Percentiles rank a stretch among this genome's conserved stretches.
These are phyloP conservation scores for Xerocomus nothofagi DNA, from an alignment of 1,284 basidiomycete genomes.

Conservation along the genomic window DNA sequence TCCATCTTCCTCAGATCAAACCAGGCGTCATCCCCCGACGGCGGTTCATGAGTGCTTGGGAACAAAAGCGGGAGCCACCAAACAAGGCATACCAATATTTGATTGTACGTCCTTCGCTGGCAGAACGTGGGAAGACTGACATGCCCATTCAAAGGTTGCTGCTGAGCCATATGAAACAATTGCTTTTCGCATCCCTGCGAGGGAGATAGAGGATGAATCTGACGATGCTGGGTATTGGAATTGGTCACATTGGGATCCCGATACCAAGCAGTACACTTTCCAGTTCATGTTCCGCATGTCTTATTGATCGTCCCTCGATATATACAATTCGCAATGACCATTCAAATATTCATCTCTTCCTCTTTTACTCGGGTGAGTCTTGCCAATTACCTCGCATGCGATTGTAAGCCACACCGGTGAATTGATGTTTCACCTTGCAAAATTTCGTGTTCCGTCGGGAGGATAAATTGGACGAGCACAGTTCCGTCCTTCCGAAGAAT, in stretches of 20 bases:
- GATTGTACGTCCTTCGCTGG: constrained; percentile 64
- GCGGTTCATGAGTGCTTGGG: constrained; percentile 98
- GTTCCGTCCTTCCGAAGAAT: neutral
- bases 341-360: neutral
- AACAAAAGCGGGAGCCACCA: constrained; percentile 93
- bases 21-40: constrained; percentile 81
- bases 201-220: constrained; percentile 93
- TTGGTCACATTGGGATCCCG: constrained; percentile 97
- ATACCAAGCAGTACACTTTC: constrained; percentile 95
- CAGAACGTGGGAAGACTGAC: constrained; percentile 10
- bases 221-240: constrained; percentile 89
- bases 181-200: constrained; percentile 96
- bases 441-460: constrained; percentile 10
- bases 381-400: constrained; percentile 7
- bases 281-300: constrained; percentile 86
- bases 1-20: constrained; percentile 95
- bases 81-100: constrained; percentile 98
- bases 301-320: constrained; percentile 27
- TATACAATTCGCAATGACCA: constrained; percentile 22
- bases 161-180: constrained; percentile 99
- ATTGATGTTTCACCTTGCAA: neutral
- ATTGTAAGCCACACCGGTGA: neutral
- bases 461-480: neutral
- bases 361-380: neutral
- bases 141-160: constrained; percentile 68